Conservation (phyloP, 176 grass and related monocot species). For the Zea luxurians region DNA sequence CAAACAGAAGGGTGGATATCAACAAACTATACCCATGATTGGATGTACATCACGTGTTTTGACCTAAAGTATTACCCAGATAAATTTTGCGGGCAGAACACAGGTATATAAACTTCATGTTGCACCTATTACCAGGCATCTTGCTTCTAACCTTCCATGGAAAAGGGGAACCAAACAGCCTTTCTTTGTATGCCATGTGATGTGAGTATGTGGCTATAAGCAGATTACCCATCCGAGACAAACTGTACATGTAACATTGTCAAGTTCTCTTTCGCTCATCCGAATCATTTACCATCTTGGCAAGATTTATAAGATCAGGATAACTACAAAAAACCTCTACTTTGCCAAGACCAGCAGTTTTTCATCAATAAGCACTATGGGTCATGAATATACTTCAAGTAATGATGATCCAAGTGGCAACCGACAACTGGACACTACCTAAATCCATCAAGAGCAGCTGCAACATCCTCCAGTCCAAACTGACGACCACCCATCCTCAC, state of each 20-base stretch:
- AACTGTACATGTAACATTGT: conserved; percentile 58
- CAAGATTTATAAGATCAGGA: conserved; percentile 35
- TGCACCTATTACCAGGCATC: conserved; percentile 30
- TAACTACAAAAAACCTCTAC: conserved; percentile 36
- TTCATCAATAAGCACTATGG: conserved; percentile 17
- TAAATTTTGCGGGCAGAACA: conserved; percentile 27
- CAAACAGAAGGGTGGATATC: conserved; percentile 29
- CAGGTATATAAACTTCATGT: conserved; percentile 36
- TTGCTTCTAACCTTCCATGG: conserved; percentile 20
- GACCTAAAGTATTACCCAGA: neutral
- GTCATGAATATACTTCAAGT: conserved; percentile 41
- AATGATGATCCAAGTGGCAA: neutral
- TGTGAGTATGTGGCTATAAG: conserved; percentile 17
- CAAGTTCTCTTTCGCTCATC: conserved; percentile 31
- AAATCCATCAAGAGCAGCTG: conserved; percentile 65
- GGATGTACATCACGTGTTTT: conserved; percentile 29
- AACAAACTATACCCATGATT: conserved; percentile 15
- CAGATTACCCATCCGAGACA: conserved; percentile 15
- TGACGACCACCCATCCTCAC: conserved; percentile 55
- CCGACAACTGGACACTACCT: conserved; percentile 35
- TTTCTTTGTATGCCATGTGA: conserved; percentile 39
- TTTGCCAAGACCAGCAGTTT: conserved; percentile 17
- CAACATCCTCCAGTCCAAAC: conserved; percentile 76
- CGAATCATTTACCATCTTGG: conserved; percentile 24
- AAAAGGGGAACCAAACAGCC: conserved; percentile 11